Base-by-base conservation (phyloP, 2,329 filamentous ascomycete species). In the Ilyonectria mors-panacis region DNA sequence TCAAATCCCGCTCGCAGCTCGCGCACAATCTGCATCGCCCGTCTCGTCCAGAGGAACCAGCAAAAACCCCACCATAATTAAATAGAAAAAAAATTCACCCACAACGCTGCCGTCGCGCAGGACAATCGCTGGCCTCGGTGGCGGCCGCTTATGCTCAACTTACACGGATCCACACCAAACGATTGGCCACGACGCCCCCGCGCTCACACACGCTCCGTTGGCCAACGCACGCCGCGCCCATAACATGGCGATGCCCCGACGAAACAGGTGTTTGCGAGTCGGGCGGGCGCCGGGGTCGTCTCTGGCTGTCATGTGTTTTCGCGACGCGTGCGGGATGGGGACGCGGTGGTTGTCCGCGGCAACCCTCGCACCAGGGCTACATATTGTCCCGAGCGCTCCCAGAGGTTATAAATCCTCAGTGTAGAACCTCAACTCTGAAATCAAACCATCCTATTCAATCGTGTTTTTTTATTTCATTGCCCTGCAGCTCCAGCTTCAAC, bases 281-380 rank as follows among this genome's bases (percentile, higher is more conserved):
- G 26, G 17, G 19, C 53, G 44, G n/a, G 30, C 19, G 7, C 30
- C 13, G 56, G 37, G 21, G 26, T n/a, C n/a, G 13, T 50, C 42
- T 58, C 21, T 53, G 51, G 59, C 54, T 42, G 69, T 74, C 70
- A 72, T 66, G 67, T 73, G 72, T 58, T 70, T 74, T 69, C 72
- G 72, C 69, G 72, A 72, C 70, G 69, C 67, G 70, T 62, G 45
- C 53, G 50, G 28, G 21, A 45, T 17, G 30, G 26, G 17, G 60
- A 50, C 50, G 59, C 50, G 63, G 35, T 64, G 15, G 63, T 66
- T 68, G 66, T 62, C 66, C 59, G 39, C 55, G 54, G 57, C 66
- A 66, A 68, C 66, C 47, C 35, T 33, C 15, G n/a, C 28, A 54
- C 17, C 17, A 37, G 19, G 8, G 19, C 42, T 26, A 39, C 30